These are phyloP conservation scores for Mortierella antarctica DNA, from an alignment of 192 early-diverging fungal genomes.

Conservation along the genomic window DNA sequence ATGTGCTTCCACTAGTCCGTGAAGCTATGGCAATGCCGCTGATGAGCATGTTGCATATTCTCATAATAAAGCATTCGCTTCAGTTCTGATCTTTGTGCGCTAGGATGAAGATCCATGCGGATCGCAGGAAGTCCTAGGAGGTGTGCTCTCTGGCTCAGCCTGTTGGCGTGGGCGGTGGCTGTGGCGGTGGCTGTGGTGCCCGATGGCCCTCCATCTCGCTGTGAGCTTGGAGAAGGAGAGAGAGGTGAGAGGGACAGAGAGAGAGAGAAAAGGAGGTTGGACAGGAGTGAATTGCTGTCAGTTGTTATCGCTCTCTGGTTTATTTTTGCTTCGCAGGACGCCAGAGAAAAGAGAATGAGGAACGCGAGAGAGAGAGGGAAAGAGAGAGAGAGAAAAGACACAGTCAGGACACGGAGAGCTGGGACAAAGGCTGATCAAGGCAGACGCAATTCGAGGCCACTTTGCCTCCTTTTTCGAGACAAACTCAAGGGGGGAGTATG, in stretches of 20 bases:
- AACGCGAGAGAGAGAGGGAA: not conserved
- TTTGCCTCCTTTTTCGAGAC: not conserved
- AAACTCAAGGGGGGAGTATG: not conserved
- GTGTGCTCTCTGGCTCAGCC: too few relatives aligned
- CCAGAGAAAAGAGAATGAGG: not conserved
- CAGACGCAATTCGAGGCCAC: not conserved
- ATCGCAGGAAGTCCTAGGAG: too few relatives aligned
- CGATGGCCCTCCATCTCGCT: too few relatives aligned
- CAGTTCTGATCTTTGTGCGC: not conserved
- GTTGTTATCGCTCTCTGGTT: too few relatives aligned
- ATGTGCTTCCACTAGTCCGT: constrained; percentile 4
- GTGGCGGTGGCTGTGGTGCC: too few relatives aligned
- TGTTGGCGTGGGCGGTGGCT: too few relatives aligned
- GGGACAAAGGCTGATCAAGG: too few relatives aligned
- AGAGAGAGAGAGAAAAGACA: not conserved
- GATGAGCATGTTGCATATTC: constrained; percentile 2
- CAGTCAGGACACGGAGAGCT: not conserved
- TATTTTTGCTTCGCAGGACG: too few relatives aligned
- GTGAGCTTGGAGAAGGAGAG: too few relatives aligned
- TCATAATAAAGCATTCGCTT: constrained; percentile 14
- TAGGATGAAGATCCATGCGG: too few relatives aligned
- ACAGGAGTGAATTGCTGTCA: not conserved
- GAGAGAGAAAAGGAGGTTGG: not conserved
- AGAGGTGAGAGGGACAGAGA: too few relatives aligned
- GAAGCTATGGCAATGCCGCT: constrained; percentile 53